Evolutionary conservation across 2,329 filamentous ascomycete genomes (phyloP).

Genomic region (Esteya vermicola): DNA sequence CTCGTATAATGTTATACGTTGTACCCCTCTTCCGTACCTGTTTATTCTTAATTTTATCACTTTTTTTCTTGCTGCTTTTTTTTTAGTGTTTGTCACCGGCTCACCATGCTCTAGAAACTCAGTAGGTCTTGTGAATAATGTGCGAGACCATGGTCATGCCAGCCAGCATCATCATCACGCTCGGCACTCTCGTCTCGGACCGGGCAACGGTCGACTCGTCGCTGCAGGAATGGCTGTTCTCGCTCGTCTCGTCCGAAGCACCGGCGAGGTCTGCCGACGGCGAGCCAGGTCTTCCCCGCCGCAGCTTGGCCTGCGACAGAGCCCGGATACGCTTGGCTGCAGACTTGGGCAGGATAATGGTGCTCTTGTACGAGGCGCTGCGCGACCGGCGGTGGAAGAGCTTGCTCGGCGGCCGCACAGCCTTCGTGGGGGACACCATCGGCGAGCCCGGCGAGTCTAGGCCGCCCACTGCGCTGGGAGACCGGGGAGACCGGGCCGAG

Average conservation of each 20-base stretch:
- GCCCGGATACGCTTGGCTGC: not conserved
- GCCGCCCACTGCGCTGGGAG: too few species aligned
- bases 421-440: not conserved
- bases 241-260: too few species aligned
- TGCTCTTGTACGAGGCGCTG: conserved; percentile 2
- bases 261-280: not conserved
- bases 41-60: too few species aligned
- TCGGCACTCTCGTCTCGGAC: conserved; percentile 7
- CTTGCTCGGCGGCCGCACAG: not conserved
- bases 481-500: too few species aligned
- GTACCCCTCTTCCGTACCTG: too few species aligned
- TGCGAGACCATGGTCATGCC: conserved; percentile 14
- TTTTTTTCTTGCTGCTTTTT: not conserved
- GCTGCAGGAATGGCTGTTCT: not conserved
- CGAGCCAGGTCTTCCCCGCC: not conserved
- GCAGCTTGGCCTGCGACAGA: too few species aligned
- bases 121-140: conserved; percentile 9
- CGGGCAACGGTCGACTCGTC: not conserved
- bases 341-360: not conserved
- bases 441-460: too few species aligned
- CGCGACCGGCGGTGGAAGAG: conserved; percentile 1
- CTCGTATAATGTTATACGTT: too few species aligned
- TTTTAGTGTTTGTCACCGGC: not conserved
- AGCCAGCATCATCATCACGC: conserved; percentile 17
- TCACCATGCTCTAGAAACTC: too few species aligned